Base-by-base conservation (phyloP, 148 eudicot genomes). In the Vaccinium myrtillus region DNA sequence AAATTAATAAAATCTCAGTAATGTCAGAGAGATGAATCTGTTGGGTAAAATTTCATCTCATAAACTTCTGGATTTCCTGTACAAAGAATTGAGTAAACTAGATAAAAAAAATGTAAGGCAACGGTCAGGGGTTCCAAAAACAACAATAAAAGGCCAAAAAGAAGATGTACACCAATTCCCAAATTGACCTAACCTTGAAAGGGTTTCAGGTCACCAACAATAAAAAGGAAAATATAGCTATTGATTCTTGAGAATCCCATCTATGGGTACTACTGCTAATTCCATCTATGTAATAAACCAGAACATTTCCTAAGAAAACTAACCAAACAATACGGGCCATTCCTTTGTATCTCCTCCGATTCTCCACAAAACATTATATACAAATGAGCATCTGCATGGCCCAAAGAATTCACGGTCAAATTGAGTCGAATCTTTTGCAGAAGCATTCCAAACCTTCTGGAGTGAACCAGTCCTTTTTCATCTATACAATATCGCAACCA, bases 401-500 rank as follows among this genome's bases (percentile, higher is more conserved):
- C 12, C 49, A 39, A 46, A 18, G 51, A 19, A 19, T 75, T 75
- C 25, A 75, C 14, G 11, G 25, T 23, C 25, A 67, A 32, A 23
- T 67, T 69, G 86, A 18, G 81, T 85, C 88, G 54, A 93, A 90
- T 56, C 54, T 73, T 73, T 71, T 80, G 69, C 88, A 74, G 82
- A 93, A 93, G 81, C 81, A 51, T 30, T 89, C 90, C 54, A 90
- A 83, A 61, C 82, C 86, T 86, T 93, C 88, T 1, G 75, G 85
- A 53, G 84, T 78, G 84, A 91, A 91, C 94, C 93, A 93, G 82
- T 88, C 82, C 73, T 76, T 69, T 30, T 74, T 84, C 90, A 91
- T 90, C 95, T 93, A 85, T 83, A 86, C 7, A 2, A 30, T 18
- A 32, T 46, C 53, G 12, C 54, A 43, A 43, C 51, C 23, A 75